phyloP scores from a whole-genome alignment of 2,329 filamentous ascomycete species.

The Chaetomium globosum region DNA sequence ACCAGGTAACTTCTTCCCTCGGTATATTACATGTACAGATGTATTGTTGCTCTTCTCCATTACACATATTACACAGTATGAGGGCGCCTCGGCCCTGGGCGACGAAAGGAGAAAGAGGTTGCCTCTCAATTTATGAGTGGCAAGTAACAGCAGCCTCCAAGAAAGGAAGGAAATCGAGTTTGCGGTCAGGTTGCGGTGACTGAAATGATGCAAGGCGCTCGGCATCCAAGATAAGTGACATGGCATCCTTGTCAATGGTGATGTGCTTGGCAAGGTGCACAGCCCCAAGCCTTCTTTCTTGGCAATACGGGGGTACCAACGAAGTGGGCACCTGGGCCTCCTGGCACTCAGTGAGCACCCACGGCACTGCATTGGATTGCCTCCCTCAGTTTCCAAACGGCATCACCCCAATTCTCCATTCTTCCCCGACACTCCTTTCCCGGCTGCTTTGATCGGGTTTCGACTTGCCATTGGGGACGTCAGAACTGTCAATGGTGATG shows the following conservation, averaged over 20 bases:
- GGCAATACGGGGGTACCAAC: neutral
- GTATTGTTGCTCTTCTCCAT: neutral
- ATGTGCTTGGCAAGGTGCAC: neutral
- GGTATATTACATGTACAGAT: neutral
- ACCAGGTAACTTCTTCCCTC: neutral
- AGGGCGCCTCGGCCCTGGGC: neutral
- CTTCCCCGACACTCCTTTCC: neutral
- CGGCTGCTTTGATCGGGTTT: neutral
- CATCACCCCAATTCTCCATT: neutral
- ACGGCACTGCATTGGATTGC: neutral
- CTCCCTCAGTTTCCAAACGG: neutral
- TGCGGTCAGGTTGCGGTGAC: neutral
- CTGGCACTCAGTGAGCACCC: neutral
- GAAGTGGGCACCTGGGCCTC: neutral
- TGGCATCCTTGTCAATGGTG: neutral
- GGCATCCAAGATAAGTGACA: constrained; percentile 1
- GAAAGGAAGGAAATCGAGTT: constrained; percentile 9
- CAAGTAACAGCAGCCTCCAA: neutral
- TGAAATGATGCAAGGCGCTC: constrained; percentile 4
- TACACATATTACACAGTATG: neutral
- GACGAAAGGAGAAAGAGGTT: neutral
- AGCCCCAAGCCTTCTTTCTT: neutral
- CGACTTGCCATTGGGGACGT: constrained; percentile 1
- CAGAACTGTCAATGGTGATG: constrained; percentile 11
- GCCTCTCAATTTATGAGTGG: neutral